A percentile compares a stretch with the other conserved stretches of the same genome.
Conservation (phyloP, 1,284 basidiomycete genomes). For the Takashimella tepidaria region DNA sequence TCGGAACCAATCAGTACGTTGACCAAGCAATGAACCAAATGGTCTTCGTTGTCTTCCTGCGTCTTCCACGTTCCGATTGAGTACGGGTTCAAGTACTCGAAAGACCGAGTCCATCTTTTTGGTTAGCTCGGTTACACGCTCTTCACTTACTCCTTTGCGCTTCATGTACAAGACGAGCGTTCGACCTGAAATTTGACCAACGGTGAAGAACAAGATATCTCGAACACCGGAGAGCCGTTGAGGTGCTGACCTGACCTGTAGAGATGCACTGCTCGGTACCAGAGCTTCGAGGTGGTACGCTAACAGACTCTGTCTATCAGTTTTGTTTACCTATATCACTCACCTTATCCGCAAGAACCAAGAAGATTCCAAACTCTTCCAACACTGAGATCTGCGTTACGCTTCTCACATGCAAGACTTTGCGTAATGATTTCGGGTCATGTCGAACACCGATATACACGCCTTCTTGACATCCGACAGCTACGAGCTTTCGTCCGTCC, state of each 20-base stretch:
- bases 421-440: conserved; percentile 76
- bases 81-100: conserved; percentile 85
- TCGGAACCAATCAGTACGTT: conserved; percentile 86
- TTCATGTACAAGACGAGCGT: conserved; percentile 94
- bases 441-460: conserved; percentile 94
- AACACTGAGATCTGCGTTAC: conserved; percentile 93
- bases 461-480: conserved; percentile 90
- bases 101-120: conserved; percentile 82
- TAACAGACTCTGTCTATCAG: conserved; percentile 38
- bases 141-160: conserved; percentile 75
- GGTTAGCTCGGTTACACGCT: neutral
- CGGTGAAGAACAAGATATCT: conserved; percentile 91
- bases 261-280: conserved; percentile 63
- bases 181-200: conserved; percentile 75
- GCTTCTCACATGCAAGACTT: conserved; percentile 80
- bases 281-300: conserved; percentile 94
- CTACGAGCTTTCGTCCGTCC: conserved; percentile 77
- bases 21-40: conserved; percentile 67
- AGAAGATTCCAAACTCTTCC: conserved; percentile 90
- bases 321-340: conserved; percentile 17
- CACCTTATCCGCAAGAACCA: conserved; percentile 88
- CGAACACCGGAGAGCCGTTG: conserved; percentile 77
- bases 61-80: conserved; percentile 75
- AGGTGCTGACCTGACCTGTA: conserved; percentile 51
- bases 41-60: conserved; percentile 54